phyloP scores from a whole-genome alignment of 306 rosid genomes.

The Vigna reflexopilosa region DNA sequence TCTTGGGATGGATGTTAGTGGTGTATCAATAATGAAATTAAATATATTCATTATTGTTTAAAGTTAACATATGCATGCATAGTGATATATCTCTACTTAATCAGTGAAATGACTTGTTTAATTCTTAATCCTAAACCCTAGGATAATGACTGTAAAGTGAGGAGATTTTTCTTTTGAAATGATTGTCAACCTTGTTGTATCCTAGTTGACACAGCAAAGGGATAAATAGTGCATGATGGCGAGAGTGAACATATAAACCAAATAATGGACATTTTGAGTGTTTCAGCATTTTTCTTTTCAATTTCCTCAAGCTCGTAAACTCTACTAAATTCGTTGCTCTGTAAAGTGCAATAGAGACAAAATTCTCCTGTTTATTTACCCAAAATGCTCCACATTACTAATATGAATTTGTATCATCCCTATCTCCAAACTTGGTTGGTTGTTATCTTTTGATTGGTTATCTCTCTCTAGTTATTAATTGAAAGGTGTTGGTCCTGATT shows the following conservation, averaged over 20 bases:
- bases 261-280: too few relatives aligned
- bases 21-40: constrained; percentile 14
- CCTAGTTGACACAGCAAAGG: too few relatives aligned
- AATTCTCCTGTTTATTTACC: constrained; percentile 19
- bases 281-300: too few relatives aligned
- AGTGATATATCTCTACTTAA: background rate
- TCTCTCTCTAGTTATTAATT: background rate
- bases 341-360: background rate
- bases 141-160: background rate
- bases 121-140: background rate
- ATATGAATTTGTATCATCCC: background rate
- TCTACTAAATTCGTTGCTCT: background rate
- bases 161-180: background rate
- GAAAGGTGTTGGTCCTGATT: background rate
- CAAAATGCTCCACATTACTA: background rate
- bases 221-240: too few relatives aligned
- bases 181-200: too few relatives aligned
- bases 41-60: background rate
- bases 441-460: background rate
- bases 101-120: constrained; percentile 12
- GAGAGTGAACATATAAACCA: too few relatives aligned
- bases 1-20: constrained; percentile 19
- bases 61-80: constrained; percentile 1
- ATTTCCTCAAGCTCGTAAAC: too few relatives aligned
- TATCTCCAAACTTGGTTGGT: background rate